Evolutionary conservation across 2,329 filamentous ascomycete species (phyloP).

Genomic region (Trichoderma arundinaceum): DNA sequence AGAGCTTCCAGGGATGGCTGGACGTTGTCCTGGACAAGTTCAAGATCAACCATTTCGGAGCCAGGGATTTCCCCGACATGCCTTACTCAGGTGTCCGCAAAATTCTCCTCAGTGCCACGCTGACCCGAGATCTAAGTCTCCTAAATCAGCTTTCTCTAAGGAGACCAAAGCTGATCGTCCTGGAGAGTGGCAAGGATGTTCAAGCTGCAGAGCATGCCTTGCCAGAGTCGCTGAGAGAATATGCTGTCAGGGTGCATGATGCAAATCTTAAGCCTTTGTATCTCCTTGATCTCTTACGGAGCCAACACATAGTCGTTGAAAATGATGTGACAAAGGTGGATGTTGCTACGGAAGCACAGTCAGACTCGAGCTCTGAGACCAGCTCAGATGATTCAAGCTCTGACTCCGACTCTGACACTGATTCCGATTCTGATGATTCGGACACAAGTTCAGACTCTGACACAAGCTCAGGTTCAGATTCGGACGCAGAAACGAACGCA

Average conservation of each 20-base stretch:
- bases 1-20: constrained; percentile 93
- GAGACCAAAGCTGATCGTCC: constrained; percentile 75
- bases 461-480: constrained; percentile 46
- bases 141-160: constrained; percentile 74
- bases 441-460: constrained; percentile 44
- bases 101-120: constrained; percentile 87
- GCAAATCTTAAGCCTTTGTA: constrained; percentile 79
- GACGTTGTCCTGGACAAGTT: constrained; percentile 70
- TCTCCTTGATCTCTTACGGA: constrained; percentile 75
- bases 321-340: constrained; percentile 28
- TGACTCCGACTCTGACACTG: constrained; percentile 44
- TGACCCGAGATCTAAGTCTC: constrained; percentile 85
- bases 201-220: constrained; percentile 57
- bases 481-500: constrained; percentile 33
- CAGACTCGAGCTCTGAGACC: constrained; percentile 46
- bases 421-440: constrained; percentile 43
- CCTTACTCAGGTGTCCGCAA: constrained; percentile 69
- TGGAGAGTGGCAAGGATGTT: constrained; percentile 64
- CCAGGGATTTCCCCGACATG: constrained; percentile 60
- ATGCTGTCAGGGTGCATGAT: constrained; percentile 70
- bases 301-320: constrained; percentile 52
- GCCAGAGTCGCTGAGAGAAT: constrained; percentile 67
- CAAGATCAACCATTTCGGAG: constrained; percentile 54
- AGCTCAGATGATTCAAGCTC: constrained; percentile 44
- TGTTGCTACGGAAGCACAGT: constrained; percentile 33